phyloP scores from a whole-genome alignment of 2,329 filamentous ascomycete species.

The Rhynchosporium graminicola region DNA sequence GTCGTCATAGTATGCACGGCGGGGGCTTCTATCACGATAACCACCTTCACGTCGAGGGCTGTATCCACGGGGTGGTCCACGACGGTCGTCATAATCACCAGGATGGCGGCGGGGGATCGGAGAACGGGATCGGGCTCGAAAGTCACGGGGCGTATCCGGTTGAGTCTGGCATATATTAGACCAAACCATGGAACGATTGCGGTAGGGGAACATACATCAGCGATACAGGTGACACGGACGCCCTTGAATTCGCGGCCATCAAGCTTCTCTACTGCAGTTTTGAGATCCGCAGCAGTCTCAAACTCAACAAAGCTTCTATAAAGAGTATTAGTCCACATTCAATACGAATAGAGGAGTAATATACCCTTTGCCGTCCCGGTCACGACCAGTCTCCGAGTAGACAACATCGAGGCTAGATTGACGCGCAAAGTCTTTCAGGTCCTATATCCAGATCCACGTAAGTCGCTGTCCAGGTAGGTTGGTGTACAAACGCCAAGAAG shows the following conservation, averaged over 20 bases:
- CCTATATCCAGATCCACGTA: conserved; percentile 86
- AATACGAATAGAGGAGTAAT: conserved; percentile 41
- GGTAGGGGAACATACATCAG: conserved; percentile 66
- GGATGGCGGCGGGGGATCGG: conserved; percentile 68
- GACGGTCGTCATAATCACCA: conserved; percentile 82
- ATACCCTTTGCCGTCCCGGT: conserved; percentile 89
- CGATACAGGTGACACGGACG: conserved; percentile 77
- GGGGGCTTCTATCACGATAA: conserved; percentile 84
- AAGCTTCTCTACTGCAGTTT: conserved; percentile 90
- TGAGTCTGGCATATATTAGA: conserved; percentile 60
- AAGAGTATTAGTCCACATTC: conserved; percentile 23
- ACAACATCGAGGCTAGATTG: conserved; percentile 96
- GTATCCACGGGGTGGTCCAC: conserved; percentile 78
- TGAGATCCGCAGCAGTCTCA: conserved; percentile 86
- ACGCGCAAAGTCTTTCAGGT: conserved; percentile 98
- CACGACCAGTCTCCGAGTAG: conserved; percentile 93
- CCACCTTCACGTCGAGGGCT: conserved; percentile 77
- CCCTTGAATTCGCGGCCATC: conserved; percentile 93
- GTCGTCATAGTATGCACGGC: conserved; percentile 86
- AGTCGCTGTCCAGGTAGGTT: conserved; percentile 56
- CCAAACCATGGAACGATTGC: conserved; percentile 29
- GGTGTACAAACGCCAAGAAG: conserved; percentile 36
- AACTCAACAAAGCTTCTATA: conserved; percentile 88
- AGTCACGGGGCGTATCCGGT: conserved; percentile 66
- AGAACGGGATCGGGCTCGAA: conserved; percentile 77